A percentile compares a stretch with the other conserved stretches of the same genome.
These are phyloP conservation scores for Candida sanyiensis DNA, from an alignment of 805 yeast species.

Conservation along the genomic window DNA sequence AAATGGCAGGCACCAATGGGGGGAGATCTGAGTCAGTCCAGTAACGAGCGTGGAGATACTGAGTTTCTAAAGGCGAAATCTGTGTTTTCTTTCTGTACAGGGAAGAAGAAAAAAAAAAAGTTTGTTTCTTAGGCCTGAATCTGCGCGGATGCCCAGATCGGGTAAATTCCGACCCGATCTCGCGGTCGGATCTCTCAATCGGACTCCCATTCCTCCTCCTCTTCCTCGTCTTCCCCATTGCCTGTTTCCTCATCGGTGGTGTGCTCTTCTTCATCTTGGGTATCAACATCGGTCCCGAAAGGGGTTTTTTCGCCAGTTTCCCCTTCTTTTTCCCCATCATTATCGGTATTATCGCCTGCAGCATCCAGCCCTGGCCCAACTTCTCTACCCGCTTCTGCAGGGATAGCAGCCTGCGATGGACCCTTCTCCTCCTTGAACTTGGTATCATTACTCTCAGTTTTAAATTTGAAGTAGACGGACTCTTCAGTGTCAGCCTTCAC, in stretches of 20 bases:
- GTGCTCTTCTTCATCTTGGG: slow-evolving; percentile 6
- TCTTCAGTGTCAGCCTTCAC: slow-evolving; percentile 1
- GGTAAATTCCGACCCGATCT: slow-evolving; percentile 2
- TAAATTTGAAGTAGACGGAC: slow-evolving; percentile 12
- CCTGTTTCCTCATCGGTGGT: slow-evolving; percentile 9
- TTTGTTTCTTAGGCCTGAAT: not conserved
- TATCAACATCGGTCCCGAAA: slow-evolving; percentile 5
- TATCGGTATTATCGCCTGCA: slow-evolving; percentile 8
- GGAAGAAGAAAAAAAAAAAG: not conserved
- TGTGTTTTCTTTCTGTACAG: too few species aligned
- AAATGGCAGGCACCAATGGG: not conserved
- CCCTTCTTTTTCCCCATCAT: slow-evolving; percentile 1
- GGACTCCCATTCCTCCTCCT: slow-evolving; percentile 6
- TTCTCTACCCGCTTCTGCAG: not conserved
- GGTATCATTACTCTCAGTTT: slow-evolving; percentile 1
- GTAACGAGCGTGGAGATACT: not conserved
- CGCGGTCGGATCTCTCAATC: slow-evolving; percentile 5
- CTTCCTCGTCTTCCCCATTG: slow-evolving; percentile 8
- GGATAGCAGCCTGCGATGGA: not conserved
- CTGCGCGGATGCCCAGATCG: slow-evolving; percentile 3
- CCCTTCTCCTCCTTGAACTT: not conserved
- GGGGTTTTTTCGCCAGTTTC: slow-evolving; percentile 1
- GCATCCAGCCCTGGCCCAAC: not conserved
- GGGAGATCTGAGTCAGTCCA: not conserved
- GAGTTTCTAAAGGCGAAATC: too few species aligned